A percentile compares a stretch with the other conserved stretches of the same genome.
phyloP scores from a whole-genome alignment of 148 eudicot species.

The Pouteria glomerata region DNA sequence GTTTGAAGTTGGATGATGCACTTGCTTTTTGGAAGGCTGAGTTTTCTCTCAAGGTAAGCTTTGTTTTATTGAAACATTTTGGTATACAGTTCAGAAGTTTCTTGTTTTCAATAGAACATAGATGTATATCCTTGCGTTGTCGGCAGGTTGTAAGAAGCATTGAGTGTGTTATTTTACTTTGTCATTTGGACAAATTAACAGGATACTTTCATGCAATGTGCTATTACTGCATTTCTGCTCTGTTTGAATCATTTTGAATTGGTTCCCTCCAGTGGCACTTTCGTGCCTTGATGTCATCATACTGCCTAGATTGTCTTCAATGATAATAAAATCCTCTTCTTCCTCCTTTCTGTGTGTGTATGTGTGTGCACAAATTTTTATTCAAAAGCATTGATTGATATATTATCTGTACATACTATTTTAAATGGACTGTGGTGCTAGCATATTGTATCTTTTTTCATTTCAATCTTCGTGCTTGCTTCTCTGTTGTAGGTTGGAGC shows the following conservation, averaged over 20 bases:
- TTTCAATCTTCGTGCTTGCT: not conserved
- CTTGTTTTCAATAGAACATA: not conserved
- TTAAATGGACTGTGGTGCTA: not conserved
- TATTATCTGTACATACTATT: not conserved
- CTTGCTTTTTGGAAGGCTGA: conserved; percentile 94
- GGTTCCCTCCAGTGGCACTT: not conserved
- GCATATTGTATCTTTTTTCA: not conserved
- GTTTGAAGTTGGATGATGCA: conserved; percentile 92
- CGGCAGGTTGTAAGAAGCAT: conserved; percentile 2
- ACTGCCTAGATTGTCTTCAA: not conserved
- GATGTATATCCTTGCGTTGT: not conserved
- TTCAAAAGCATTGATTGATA: not conserved
- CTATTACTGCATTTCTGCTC: not conserved
- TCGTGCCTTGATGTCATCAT: not conserved
- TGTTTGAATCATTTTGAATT: not conserved
- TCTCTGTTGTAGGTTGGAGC: conserved; percentile 62
- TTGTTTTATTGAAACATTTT: conserved; percentile 8
- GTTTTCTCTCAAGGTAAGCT: conserved; percentile 75
- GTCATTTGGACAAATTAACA: not conserved
- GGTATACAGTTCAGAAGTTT: not conserved
- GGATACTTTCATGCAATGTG: not conserved
- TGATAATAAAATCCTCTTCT: not conserved
- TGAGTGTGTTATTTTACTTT: not conserved
- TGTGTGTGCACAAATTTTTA: not conserved
- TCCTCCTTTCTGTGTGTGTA: not conserved